phyloP scores from a whole-genome alignment of 179 eudicot genomes.

The Carnegiea gigantea region DNA sequence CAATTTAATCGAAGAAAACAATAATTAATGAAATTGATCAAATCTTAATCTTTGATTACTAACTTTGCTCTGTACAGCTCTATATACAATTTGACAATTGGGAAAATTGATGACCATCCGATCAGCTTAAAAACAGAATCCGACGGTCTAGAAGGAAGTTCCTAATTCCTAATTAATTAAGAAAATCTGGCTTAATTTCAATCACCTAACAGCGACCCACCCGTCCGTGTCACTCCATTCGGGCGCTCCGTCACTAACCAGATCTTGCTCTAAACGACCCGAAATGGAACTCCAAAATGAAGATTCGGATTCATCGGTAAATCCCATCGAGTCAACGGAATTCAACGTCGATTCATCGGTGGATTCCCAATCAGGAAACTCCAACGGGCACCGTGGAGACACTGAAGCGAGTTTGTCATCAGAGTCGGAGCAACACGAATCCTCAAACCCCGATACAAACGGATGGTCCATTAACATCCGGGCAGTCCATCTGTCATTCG shows the following conservation, averaged over 20 bases:
- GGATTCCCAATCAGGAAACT: constrained; percentile 47
- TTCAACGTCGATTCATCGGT: constrained; percentile 15
- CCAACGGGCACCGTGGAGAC: constrained; percentile 57
- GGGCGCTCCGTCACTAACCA: constrained; percentile 29
- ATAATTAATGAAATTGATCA: neutral
- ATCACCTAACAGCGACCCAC: constrained; percentile 60
- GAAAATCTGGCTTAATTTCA: neutral
- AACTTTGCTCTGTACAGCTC: neutral
- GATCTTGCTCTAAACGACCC: constrained; percentile 27
- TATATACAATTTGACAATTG: constrained; percentile 17
- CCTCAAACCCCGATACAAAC: constrained; percentile 31
- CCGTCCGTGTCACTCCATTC: constrained; percentile 52
- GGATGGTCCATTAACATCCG: constrained; percentile 52
- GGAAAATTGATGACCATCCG: constrained; percentile 20
- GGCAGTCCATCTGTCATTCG: constrained; percentile 44
- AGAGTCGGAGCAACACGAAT: neutral
- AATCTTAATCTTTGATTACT: neutral
- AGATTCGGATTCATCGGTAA: constrained; percentile 2
- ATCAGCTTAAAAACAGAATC: constrained; percentile 32
- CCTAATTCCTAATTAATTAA: constrained; percentile 11
- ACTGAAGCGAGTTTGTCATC: neutral
- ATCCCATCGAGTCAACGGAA: constrained; percentile 15
- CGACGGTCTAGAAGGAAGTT: neutral
- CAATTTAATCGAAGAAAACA: neutral
- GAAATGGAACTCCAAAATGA: constrained; percentile 12